phyloP scores from a whole-genome alignment of 2,329 filamentous ascomycete genomes.

The Xylariales sp. region DNA sequence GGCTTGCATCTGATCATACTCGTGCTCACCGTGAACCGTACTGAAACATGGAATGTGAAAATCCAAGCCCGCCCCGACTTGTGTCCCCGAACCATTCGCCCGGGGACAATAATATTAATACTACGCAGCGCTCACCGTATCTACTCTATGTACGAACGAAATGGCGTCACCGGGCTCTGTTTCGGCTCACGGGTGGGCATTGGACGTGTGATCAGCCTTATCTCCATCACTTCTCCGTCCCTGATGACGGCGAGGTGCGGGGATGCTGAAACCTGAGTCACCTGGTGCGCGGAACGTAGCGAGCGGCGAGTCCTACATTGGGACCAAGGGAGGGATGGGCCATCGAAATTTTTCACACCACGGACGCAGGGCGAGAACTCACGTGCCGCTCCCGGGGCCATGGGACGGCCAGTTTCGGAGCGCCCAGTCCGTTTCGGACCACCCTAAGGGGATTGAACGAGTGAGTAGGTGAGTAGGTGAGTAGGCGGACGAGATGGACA shows the following conservation, averaged over 20 bases:
- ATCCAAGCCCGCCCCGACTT: not conserved
- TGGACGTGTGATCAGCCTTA: not conserved
- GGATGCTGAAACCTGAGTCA: not conserved
- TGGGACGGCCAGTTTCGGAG: slow-evolving; percentile 9
- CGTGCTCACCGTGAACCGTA: not conserved
- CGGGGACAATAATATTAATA: not conserved
- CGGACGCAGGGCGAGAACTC: not conserved
- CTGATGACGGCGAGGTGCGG: not conserved
- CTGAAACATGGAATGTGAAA: slow-evolving; percentile 2
- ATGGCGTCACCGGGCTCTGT: slow-evolving; percentile 4
- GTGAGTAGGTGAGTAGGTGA: not conserved
- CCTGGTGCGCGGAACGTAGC: not conserved
- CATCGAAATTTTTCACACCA: not conserved
- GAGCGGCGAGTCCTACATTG: not conserved
- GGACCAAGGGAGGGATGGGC: slow-evolving; percentile 20
- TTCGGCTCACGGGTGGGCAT: not conserved
- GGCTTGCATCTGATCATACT: not conserved
- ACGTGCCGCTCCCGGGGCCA: slow-evolving; percentile 1
- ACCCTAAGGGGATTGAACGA: not conserved
- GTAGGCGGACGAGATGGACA: not conserved
- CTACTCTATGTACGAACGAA: not conserved
- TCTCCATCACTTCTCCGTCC: not conserved
- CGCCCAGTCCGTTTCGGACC: not conserved
- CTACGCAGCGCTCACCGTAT: not conserved
- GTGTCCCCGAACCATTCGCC: slow-evolving; percentile 1